Base-by-base conservation (phyloP, 495 filamentous ascomycete genomes). In the Clavariopsis aquatica region DNA sequence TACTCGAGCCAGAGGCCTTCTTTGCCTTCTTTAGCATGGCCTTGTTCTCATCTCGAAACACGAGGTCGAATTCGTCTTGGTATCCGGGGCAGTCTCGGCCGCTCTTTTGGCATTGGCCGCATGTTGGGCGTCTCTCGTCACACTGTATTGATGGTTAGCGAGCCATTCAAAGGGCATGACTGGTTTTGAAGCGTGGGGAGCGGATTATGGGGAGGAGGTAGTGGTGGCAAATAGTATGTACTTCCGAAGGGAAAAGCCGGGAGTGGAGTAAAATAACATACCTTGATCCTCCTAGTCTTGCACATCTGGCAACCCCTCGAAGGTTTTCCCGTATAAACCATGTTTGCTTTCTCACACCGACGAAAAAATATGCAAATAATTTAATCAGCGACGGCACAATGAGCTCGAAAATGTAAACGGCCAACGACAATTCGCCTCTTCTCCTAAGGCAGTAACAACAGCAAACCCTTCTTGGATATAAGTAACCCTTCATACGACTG, bases 241-340 rank as follows among this genome's bases (percentile, higher is more conserved):
- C 2, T 23, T 51, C 4, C 26, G 20, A 9, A 22, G 19, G 47
- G 23, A 24, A 46, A 29, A 17, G 17, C n/a, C n/a, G n/a, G n/a
- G n/a, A n/a, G 23, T 24, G 43, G 41, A 15, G 28, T 17, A 17
- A 23, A 8, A 2, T 15, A 4, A 63, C 65, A 17, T 64, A 73
- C 72, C 57, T 74, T 74, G 56, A 74, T 74, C 45, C 69, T 60
- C n/a, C 72, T 61, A 23, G 31, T 66, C 55, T 71, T 73, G 56
- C 72, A 74, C 43, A 36, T 73, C 49, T 71, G 65, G 38, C 72
- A 74, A 10, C 69, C 72, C 27, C 69, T 51, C 41, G 65, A 69
- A 49, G 72, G 72, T 57, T 74, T 73, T 12, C 72, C 72, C 20
- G 69, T 72, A 57, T 72, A 74, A 8, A 74, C 72, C 72, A 74